Evolutionary conservation across 768 basidiomycete species (phyloP), one percentile per base, ranked within the genome.

Genomic region (Tephrocybe sp.): DNA sequence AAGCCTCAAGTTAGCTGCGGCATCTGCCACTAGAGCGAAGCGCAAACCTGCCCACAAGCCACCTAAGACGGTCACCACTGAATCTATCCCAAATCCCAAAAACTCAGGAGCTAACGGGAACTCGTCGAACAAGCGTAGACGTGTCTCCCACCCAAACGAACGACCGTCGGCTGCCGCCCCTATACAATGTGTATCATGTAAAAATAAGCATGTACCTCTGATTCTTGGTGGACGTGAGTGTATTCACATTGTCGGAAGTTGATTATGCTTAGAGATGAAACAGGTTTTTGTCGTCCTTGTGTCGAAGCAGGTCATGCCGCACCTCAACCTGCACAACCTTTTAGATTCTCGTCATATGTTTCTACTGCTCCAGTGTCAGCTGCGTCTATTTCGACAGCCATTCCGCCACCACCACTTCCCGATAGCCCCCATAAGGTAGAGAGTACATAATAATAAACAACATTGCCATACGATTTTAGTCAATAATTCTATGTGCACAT

Each of bases 201-300:
- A 77, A 37, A 75, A 79, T 61, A 78, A 75, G 13, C 84, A 86
- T 58, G 87, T 89, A 12, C 88, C 88, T 6, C 71, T 90, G n/a
- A 79, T 88, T 45, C 72, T 83, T 61, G 86, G 86, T 49, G 88
- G 87, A 34, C 76, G 88, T 88, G 56, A 75, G 86, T 75, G 21
- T 4, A n/a, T n/a, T n/a, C n/a, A n/a, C n/a, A n/a, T n/a, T n/a
- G n/a, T n/a, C n/a, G n/a, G n/a, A n/a, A n/a, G n/a, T n/a, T n/a
- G n/a, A n/a, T n/a, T n/a, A n/a, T n/a, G n/a, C n/a, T n/a, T n/a
- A n/a, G n/a, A n/a, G n/a, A n/a, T n/a, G n/a, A n/a, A 24, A 3
- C 45, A 88, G 86, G 83, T 50, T 88, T 75, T 60, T 89, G 86
- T 66, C 78, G 85, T 18, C 76, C 77, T 10, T 88, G 86, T 53